Base-by-base conservation (phyloP, 2,329 filamentous ascomycete species). In the Chaetomium sp. region DNA sequence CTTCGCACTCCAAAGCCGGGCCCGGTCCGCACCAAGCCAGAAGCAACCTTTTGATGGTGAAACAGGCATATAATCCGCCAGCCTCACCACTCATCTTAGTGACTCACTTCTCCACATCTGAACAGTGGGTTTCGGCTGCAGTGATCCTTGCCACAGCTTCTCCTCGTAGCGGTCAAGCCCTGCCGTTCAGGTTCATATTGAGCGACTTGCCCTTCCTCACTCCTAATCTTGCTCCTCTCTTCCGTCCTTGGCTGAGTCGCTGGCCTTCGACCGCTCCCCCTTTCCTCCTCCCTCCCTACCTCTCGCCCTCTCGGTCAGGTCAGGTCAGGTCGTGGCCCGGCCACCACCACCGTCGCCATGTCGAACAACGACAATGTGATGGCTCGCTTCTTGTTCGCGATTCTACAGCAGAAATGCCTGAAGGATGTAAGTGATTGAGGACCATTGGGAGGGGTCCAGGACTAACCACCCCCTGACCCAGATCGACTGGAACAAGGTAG, bases 401-500 rank as follows among this genome's bases (percentile, higher is more conserved):
- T 87, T 65, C 71, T 87, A 65, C 81, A 81, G 74, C 85, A 87
- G 75, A 86, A 85, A 75, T 83, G 80, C 64, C 80, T 87, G 60
- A 87, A 85, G 71, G 83, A 87, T 76, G 85, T 87, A 75, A 80
- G 85, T 79, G 47, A 5, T 4, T 4, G n/a, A 23, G 13, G 42
- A 5, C 12, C 12, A 35, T 23, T 47, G 64, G 38, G 51, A 7
- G 38, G 7, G 16, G 29, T 5, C n/a, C 27, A 53, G 27, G 21
- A 27, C 21, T 53, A 53, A 58, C 2, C 25, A 8, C 25, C 3
- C 29, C 6, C 51, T 1, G 31, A 47, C 3, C 45, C 62, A 87
- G 85, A 85, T 87, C 70, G 82, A 87, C 72, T 87, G 85, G 85
- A 82, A 82, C 66, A 75, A 80, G 71, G 85, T 87, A 53, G 85